A percentile compares a stretch with the other conserved stretches of the same genome.
These are phyloP conservation scores for Filobasidium floriforme DNA, from an alignment of 768 basidiomycete genomes.

Conservation along the genomic window DNA sequence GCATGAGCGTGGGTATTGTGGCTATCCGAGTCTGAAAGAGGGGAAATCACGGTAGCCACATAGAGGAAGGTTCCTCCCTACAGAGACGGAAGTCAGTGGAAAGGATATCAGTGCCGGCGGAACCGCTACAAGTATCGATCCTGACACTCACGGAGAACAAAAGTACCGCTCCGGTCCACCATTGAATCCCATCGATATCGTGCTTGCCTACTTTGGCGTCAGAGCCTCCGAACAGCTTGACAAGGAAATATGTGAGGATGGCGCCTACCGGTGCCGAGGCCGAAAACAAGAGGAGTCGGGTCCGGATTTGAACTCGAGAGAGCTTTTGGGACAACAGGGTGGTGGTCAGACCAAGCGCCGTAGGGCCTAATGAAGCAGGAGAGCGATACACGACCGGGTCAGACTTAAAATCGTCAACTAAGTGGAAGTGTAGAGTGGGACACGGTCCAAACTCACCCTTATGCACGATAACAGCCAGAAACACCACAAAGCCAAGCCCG, in stretches of 20 bases:
- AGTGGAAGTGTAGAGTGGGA: too few species aligned
- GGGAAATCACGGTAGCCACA: constrained; percentile 83
- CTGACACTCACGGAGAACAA: constrained; percentile 65
- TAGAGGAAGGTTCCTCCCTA: constrained; percentile 92
- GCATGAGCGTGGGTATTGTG: constrained; percentile 46
- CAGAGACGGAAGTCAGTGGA: background rate
- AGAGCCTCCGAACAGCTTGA: constrained; percentile 47
- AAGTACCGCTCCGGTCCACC: constrained; percentile 68
- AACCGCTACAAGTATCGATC: background rate
- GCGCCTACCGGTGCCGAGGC: constrained; percentile 78
- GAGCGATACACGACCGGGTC: constrained; percentile 1
- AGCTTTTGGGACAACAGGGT: constrained; percentile 73
- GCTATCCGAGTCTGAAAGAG: constrained; percentile 48
- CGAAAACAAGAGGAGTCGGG: constrained; percentile 69
- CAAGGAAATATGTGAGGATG: constrained; percentile 62
- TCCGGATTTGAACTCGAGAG: constrained; percentile 60
- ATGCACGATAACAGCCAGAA: constrained; percentile 82
- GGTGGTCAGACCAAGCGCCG: constrained; percentile 78
- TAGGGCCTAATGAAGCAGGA: constrained; percentile 58
- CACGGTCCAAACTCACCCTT: constrained; percentile 73
- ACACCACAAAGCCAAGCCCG: constrained; percentile 69
- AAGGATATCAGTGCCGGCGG: background rate
- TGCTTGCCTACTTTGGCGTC: constrained; percentile 17
- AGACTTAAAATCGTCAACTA: too few species aligned
- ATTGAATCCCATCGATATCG: constrained; percentile 43